A percentile compares a stretch with the other conserved stretches of the same genome.
These are phyloP conservation scores for Lolium rigidum DNA, from an alignment of 176 grass and related monocot genomes.

Conservation along the genomic window DNA sequence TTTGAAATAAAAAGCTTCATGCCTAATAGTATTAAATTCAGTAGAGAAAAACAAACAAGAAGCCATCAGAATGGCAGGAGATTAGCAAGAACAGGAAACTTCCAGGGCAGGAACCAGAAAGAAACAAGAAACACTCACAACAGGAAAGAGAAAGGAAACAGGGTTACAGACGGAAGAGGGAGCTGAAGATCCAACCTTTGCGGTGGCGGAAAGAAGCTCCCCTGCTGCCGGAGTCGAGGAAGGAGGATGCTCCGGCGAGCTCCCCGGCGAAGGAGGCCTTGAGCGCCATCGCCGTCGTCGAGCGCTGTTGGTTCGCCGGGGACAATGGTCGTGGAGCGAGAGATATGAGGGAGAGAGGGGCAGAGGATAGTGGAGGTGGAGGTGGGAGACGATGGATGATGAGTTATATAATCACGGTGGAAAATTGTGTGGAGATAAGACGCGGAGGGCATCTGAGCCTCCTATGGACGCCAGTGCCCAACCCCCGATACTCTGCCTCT, in stretches of 20 bases:
- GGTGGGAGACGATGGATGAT: neutral
- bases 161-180: slow-evolving; percentile 9
- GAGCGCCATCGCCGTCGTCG: slow-evolving; percentile 59
- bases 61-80: neutral
- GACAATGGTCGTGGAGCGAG: slow-evolving; percentile 1
- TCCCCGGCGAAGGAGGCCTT: slow-evolving; percentile 63
- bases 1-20: neutral
- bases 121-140: neutral
- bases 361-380: neutral
- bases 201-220: slow-evolving; percentile 50
- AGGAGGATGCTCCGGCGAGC: slow-evolving; percentile 48
- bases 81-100: neutral
- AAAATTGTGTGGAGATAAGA: slow-evolving; percentile 55
- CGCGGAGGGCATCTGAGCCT: slow-evolving; percentile 51
- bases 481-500: slow-evolving; percentile 23
- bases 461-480: slow-evolving; percentile 23
- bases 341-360: neutral
- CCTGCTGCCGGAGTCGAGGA: slow-evolving; percentile 54
- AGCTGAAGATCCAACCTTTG: slow-evolving; percentile 61
- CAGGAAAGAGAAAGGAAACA: neutral
- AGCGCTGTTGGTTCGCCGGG: neutral
- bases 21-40: neutral
- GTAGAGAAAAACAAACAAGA: neutral
- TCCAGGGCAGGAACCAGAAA: neutral
- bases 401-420: slow-evolving; percentile 38